These are phyloP conservation scores for Tricholoma sp. DNA, from an alignment of 768 basidiomycete genomes.

Conservation along the genomic window DNA sequence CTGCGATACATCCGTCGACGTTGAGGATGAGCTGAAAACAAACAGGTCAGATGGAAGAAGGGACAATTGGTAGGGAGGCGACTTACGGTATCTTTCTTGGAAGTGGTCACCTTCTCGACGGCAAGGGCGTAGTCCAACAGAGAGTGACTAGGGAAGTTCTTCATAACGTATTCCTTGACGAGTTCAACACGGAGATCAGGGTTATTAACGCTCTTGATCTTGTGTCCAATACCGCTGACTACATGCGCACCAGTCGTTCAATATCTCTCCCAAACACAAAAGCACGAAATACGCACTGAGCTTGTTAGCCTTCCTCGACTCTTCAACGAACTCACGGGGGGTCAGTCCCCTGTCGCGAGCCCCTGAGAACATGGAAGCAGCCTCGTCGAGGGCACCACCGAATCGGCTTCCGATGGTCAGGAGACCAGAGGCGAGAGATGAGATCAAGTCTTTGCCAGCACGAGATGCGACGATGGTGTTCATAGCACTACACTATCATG, in stretches of 20 bases:
- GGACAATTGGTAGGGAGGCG: background rate
- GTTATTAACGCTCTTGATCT: conserved; percentile 99
- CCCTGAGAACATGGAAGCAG: conserved; percentile 90
- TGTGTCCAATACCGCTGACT: conserved; percentile 99
- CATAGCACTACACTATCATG: conserved; percentile 64
- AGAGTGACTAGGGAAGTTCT: conserved; percentile 94
- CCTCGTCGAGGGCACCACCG: conserved; percentile 98
- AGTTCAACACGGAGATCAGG: conserved; percentile 90
- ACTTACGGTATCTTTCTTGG: conserved; percentile 92
- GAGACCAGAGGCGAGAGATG: conserved; percentile 91
- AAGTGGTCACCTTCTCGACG: conserved; percentile 94
- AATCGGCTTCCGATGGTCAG: conserved; percentile 98
- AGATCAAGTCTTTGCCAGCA: conserved; percentile 99
- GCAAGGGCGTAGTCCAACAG: conserved; percentile 93
- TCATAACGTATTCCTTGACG: conserved; percentile 91
- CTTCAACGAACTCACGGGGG: conserved; percentile 97
- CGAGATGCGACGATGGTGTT: conserved; percentile 99
- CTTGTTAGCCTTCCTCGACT: conserved; percentile 88
- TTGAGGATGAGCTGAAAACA: conserved; percentile 76
- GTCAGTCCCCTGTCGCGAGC: conserved; percentile 90
- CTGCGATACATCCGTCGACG: conserved; percentile 93
- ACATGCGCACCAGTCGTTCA: conserved; percentile 23
- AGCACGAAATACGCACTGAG: conserved; percentile 54
- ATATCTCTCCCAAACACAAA: background rate
- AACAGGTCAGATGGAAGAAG: background rate